Percentiles rank a stretch among this genome's conserved stretches.
phyloP scores from a whole-genome alignment of 345 rosid genomes.

The Brassica incana region DNA sequence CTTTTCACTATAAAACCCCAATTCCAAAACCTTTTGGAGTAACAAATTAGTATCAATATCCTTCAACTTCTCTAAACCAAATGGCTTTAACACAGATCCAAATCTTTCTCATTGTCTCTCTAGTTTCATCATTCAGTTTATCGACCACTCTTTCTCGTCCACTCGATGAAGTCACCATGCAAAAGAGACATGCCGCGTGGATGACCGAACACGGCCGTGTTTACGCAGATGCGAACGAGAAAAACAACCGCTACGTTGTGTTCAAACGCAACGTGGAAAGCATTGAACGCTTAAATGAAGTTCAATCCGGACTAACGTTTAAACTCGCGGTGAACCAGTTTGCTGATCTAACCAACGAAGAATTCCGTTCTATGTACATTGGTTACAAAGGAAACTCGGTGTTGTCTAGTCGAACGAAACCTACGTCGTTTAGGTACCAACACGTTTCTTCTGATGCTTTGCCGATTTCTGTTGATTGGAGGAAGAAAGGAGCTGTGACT shows the following conservation, averaged over 20 bases:
- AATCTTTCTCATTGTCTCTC: conserved; percentile 21
- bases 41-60: conserved; percentile 19
- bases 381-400: conserved; percentile 34
- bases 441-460: conserved; percentile 32
- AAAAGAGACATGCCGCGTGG: conserved; percentile 43
- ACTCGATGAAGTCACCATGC: conserved; percentile 36
- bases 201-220: conserved; percentile 41
- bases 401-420: not conserved
- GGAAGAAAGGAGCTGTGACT: conserved; percentile 45
- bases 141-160: conserved; percentile 34
- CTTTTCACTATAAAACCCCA: conserved; percentile 33
- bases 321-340: conserved; percentile 48
- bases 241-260: conserved; percentile 39
- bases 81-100: conserved; percentile 17
- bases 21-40: conserved; percentile 4
- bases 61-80: conserved; percentile 6
- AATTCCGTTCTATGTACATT: conserved; percentile 43
- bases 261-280: conserved; percentile 47
- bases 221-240: conserved; percentile 38
- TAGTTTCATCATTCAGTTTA: conserved; percentile 19
- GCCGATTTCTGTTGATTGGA: conserved; percentile 45
- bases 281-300: conserved; percentile 41
- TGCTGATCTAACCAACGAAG: conserved; percentile 56
- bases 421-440: conserved; percentile 28
- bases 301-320: conserved; percentile 23